A percentile compares a stretch with the other conserved stretches of the same genome.
Conservation (phyloP, 805 yeast species). For the Ogataea angusta region DNA sequence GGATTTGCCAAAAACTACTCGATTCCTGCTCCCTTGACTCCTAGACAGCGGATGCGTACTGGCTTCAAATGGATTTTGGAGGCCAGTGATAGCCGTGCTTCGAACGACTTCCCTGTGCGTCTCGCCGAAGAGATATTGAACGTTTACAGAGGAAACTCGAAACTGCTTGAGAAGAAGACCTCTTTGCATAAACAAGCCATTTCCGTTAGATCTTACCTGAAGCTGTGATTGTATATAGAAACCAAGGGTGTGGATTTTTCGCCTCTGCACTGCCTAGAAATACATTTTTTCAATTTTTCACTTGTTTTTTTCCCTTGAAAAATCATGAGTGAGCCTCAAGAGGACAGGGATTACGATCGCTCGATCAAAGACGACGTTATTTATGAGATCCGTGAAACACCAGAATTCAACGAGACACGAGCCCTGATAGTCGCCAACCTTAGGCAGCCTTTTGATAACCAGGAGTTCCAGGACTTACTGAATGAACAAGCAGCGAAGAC, state of each 20-base stretch:
- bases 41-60: constrained; percentile 77
- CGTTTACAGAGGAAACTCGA: constrained; percentile 72
- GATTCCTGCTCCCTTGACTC: constrained; percentile 79
- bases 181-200: constrained; percentile 84
- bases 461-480: constrained; percentile 36
- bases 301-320: neutral
- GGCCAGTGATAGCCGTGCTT: constrained; percentile 73
- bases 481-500: constrained; percentile 30
- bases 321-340: neutral
- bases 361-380: constrained; percentile 29
- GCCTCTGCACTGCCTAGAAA: constrained; percentile 6
- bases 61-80: constrained; percentile 92
- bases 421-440: constrained; percentile 45
- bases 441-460: constrained; percentile 37
- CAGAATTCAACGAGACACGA: constrained; percentile 38
- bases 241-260: neutral
- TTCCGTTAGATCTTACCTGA: constrained; percentile 71
- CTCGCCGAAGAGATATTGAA: constrained; percentile 84
- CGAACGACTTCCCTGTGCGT: constrained; percentile 81
- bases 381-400: constrained; percentile 33
- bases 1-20: constrained; percentile 81
- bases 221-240: constrained; percentile 20
- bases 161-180: constrained; percentile 80
- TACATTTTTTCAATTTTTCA: constrained; percentile 1
- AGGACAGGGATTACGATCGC: constrained; percentile 18